Evolutionary conservation across 495 filamentous ascomycete species (phyloP).

Genomic region (Penicillium argentinense): DNA sequence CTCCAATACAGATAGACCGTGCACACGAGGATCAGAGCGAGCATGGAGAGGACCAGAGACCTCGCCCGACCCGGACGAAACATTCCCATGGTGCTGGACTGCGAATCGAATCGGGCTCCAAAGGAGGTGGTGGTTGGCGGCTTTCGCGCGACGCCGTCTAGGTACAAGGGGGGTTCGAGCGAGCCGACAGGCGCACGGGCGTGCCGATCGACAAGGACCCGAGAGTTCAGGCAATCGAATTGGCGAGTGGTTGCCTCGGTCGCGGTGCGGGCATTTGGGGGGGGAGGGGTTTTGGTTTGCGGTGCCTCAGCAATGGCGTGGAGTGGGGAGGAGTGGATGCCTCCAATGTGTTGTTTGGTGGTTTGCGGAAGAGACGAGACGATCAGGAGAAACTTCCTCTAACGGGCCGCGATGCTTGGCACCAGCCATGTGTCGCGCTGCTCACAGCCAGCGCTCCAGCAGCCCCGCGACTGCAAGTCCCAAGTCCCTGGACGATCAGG

Average conservation of each 20-base stretch:
- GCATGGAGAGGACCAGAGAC: constrained; percentile 29
- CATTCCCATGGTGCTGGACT: constrained; percentile 21
- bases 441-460: no score
- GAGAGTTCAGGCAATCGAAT: not conserved
- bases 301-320: no score
- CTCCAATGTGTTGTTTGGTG: no score
- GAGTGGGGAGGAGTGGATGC: no score
- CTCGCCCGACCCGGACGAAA: constrained; percentile 35
- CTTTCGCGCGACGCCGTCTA: constrained; percentile 4
- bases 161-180: constrained; percentile 15
- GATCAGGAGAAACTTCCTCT: no score
- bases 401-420: no score
- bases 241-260: no score
- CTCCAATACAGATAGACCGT: constrained; percentile 43
- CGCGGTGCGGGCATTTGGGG: constrained; percentile 1
- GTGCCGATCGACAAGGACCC: constrained; percentile 15
- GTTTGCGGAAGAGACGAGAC: no score
- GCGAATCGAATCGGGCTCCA: not conserved
- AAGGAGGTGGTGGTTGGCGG: not conserved
- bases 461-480: no score
- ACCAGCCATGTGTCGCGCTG: no score
- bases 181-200: constrained; percentile 22
- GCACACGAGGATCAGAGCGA: constrained; percentile 35
- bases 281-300: no score
- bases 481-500: no score